A percentile compares a stretch with the other conserved stretches of the same genome.
Evolutionary conservation across 2,329 filamentous ascomycete species (phyloP).

Genomic region (Lasiodiplodia sp.): DNA sequence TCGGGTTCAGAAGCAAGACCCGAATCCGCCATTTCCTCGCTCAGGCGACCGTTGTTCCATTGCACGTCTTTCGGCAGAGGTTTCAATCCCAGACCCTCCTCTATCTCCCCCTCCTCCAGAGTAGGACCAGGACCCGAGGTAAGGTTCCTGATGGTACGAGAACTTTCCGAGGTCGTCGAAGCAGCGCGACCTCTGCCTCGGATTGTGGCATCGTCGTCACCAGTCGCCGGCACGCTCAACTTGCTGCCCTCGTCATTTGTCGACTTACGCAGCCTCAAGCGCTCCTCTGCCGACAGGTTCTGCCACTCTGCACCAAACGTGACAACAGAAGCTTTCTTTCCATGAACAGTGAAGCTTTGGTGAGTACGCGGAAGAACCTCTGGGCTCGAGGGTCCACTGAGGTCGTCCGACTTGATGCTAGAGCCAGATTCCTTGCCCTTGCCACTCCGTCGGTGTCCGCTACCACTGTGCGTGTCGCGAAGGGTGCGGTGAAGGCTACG

Average conservation of each 20-base stretch:
- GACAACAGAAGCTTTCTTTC: constrained; percentile 96
- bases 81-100: constrained; percentile 19
- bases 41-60: constrained; percentile 20
- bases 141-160: constrained; percentile 18
- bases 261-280: constrained; percentile 44
- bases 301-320: constrained; percentile 95
- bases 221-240: not conserved
- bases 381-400: constrained; percentile 53
- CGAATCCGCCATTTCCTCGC: constrained; percentile 27
- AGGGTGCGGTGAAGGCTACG: constrained; percentile 90
- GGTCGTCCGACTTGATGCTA: constrained; percentile 53
- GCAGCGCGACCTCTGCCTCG: constrained; percentile 16
- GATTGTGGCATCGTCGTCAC: constrained; percentile 19
- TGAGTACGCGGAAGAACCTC: constrained; percentile 79
- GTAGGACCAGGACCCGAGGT: constrained; percentile 9
- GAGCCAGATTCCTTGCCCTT: constrained; percentile 77
- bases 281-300: constrained; percentile 54
- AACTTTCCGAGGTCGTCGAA: constrained; percentile 16
- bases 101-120: constrained; percentile 25
- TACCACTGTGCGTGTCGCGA: constrained; percentile 75
- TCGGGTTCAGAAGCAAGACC: constrained; percentile 23
- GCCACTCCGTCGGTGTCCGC: constrained; percentile 71
- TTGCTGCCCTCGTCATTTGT: constrained; percentile 15
- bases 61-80: constrained; percentile 7
- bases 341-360: constrained; percentile 93